phyloP scores from a whole-genome alignment of 768 basidiomycete genomes.

The Rhodosporidiobolus odoratus region DNA sequence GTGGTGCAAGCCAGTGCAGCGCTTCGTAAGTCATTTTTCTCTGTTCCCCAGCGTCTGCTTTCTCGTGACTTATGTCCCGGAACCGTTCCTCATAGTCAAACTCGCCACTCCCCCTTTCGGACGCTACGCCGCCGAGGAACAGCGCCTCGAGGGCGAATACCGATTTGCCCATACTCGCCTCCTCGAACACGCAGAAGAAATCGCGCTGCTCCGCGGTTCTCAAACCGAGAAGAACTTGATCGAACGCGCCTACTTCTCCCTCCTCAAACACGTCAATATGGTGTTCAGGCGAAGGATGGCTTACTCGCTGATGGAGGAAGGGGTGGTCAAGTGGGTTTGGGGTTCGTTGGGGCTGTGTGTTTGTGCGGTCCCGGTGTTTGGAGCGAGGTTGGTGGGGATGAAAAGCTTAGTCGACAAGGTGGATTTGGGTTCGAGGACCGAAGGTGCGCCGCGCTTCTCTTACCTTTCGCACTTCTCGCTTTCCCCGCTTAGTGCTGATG shows the following conservation, averaged over 20 bases:
- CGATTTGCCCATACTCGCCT: conserved; percentile 88
- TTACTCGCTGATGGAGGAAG: conserved; percentile 89
- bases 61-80: neutral
- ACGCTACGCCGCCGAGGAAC: conserved; percentile 77
- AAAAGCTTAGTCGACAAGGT: conserved; percentile 44
- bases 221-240: conserved; percentile 68
- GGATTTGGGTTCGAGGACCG: conserved; percentile 82
- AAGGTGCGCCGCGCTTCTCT: conserved; percentile 55
- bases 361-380: conserved; percentile 88
- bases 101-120: conserved; percentile 87
- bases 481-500: neutral
- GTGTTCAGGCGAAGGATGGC: conserved; percentile 75
- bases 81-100: conserved; percentile 56
- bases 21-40: conserved; percentile 56
- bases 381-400: conserved; percentile 63
- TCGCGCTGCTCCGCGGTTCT: conserved; percentile 57
- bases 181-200: conserved; percentile 79
- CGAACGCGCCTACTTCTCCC: conserved; percentile 76
- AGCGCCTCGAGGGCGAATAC: conserved; percentile 78
- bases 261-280: conserved; percentile 77
- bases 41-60: neutral
- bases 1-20: conserved; percentile 78
- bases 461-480: neutral
- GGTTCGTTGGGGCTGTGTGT: conserved; percentile 85
- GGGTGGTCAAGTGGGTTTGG: conserved; percentile 90